Conservation (phyloP, 2,329 filamentous ascomycete species). For the Pseudocercospora pini-densiflorae region DNA sequence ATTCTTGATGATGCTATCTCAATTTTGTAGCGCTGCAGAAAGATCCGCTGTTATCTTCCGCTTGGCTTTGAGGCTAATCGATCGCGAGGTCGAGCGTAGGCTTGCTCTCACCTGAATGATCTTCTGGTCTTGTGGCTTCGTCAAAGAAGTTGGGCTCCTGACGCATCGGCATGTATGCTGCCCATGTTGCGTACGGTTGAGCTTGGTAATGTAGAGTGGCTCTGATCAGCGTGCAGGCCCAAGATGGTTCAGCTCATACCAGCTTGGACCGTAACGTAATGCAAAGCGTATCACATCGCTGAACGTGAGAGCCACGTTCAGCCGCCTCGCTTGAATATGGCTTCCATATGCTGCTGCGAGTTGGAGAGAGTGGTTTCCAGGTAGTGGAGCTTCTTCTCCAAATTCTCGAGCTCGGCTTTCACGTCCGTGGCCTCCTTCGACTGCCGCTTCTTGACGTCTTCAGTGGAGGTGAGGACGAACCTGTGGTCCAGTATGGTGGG, state of each 20-base stretch:
- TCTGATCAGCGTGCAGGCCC: not conserved
- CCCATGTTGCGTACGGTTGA: not conserved
- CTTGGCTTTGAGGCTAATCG: not conserved
- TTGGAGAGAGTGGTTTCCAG: slow-evolving; percentile 96
- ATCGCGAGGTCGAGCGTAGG: not conserved
- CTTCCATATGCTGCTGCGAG: slow-evolving; percentile 86
- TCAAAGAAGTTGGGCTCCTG: not conserved
- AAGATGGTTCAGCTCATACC: not conserved
- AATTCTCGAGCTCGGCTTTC: slow-evolving; percentile 75
- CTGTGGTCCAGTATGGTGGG: slow-evolving; percentile 52
- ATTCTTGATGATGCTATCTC: not conserved
- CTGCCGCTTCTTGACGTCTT: slow-evolving; percentile 75
- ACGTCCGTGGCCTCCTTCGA: slow-evolving; percentile 74
- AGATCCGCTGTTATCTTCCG: not conserved
- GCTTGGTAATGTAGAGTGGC: not conserved
- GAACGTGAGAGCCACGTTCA: slow-evolving; percentile 24
- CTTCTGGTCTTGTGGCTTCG: not conserved
- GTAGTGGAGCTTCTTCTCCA: slow-evolving; percentile 90
- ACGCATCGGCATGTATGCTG: not conserved
- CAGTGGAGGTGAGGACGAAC: slow-evolving; percentile 81
- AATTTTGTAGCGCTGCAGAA: not conserved
- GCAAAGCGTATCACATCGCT: not conserved
- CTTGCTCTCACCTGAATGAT: not conserved
- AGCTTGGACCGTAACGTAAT: not conserved
- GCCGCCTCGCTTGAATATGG: slow-evolving; percentile 68